phyloP scores from a whole-genome alignment of 768 basidiomycete species.

The Termitomyces sp. region DNA sequence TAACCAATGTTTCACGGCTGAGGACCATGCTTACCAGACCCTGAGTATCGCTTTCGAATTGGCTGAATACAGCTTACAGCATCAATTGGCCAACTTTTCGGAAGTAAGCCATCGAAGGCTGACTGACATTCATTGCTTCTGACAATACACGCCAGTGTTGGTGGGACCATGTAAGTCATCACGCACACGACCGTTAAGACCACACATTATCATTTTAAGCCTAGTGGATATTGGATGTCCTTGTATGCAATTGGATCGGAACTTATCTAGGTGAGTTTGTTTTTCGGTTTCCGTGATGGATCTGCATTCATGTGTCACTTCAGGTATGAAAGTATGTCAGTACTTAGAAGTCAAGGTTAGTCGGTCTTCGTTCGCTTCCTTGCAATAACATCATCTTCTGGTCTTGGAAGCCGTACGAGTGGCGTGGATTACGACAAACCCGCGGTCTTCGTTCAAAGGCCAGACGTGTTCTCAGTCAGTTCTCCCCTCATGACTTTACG shows the following conservation, averaged over 20 bases:
- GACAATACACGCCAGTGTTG: slow-evolving; percentile 57
- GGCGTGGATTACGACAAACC: slow-evolving; percentile 80
- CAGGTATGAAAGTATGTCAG: slow-evolving; percentile 86
- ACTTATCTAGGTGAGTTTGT: slow-evolving; percentile 65
- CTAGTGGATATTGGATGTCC: slow-evolving; percentile 85
- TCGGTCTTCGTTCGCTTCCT: slow-evolving; percentile 6
- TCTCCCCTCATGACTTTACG: slow-evolving; percentile 86
- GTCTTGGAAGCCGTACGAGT: slow-evolving; percentile 65
- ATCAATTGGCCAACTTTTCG: slow-evolving; percentile 85
- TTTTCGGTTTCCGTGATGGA: not conserved
- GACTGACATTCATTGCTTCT: slow-evolving; percentile 12
- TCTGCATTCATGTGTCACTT: slow-evolving; percentile 11
- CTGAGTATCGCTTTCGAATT: slow-evolving; percentile 85
- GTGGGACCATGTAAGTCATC: slow-evolving; percentile 82
- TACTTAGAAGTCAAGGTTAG: slow-evolving; percentile 84
- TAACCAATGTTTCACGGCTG: not conserved
- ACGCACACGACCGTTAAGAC: slow-evolving; percentile 4
- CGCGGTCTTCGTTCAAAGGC: slow-evolving; percentile 78
- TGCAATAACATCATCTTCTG: slow-evolving; percentile 8
- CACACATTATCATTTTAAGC: slow-evolving; percentile 11
- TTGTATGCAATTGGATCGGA: slow-evolving; percentile 86
- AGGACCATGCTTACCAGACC: slow-evolving; percentile 46
- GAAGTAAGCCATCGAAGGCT: slow-evolving; percentile 51
- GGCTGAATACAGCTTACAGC: slow-evolving; percentile 84
- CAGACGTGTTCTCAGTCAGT: slow-evolving; percentile 75